Evolutionary conservation across 2,329 filamentous ascomycete species (phyloP).

Genomic region (Lecanicillium sp.): DNA sequence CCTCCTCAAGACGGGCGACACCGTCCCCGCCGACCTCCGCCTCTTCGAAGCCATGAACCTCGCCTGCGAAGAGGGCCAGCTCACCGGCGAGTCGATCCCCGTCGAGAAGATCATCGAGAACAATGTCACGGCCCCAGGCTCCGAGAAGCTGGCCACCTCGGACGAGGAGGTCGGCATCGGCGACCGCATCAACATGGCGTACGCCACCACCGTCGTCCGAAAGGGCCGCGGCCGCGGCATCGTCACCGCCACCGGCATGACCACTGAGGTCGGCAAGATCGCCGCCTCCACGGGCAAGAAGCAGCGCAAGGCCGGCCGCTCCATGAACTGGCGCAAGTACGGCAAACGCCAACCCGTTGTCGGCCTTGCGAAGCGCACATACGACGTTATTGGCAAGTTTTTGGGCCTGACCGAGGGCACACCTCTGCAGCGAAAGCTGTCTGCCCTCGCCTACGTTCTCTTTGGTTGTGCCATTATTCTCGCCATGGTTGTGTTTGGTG

Average conservation of each 20-base stretch:
- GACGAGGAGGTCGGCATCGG: conserved; percentile 57
- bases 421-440: conserved; percentile 71
- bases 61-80: conserved; percentile 69
- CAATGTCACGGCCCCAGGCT: conserved; percentile 37
- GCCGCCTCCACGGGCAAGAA: conserved; percentile 50
- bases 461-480: conserved; percentile 62
- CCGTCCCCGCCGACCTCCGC: conserved; percentile 66
- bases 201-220: conserved; percentile 66
- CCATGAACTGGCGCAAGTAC: conserved; percentile 49
- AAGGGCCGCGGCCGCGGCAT: conserved; percentile 69
- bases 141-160: conserved; percentile 37
- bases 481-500: conserved; percentile 52
- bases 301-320: conserved; percentile 49
- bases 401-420: conserved; percentile 62
- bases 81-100: conserved; percentile 70
- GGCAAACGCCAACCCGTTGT: conserved; percentile 45
- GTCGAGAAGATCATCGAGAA: conserved; percentile 59
- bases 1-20: conserved; percentile 64
- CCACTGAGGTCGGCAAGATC: conserved; percentile 65
- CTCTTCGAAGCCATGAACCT: conserved; percentile 71
- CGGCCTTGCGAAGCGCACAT: conserved; percentile 40
- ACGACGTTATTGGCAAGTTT: conserved; percentile 49
- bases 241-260: conserved; percentile 66
- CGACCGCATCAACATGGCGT: conserved; percentile 69
- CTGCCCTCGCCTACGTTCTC: conserved; percentile 69